A percentile compares a stretch with the other conserved stretches of the same genome.
phyloP scores from a whole-genome alignment of 768 basidiomycete genomes.

The Suillus luteus region DNA sequence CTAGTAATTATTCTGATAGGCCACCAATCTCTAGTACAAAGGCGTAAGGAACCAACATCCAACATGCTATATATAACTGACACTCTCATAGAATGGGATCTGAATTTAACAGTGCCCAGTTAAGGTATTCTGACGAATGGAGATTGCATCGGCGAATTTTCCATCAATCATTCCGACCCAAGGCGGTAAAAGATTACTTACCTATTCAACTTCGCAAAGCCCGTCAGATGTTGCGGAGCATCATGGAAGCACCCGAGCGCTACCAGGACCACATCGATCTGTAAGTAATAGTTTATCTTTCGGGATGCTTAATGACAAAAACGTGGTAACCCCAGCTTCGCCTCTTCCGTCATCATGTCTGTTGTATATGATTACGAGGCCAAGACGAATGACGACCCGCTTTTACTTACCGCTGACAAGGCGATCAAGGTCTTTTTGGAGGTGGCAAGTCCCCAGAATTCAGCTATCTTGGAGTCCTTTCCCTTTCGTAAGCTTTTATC shows the following conservation, averaged over 20 bases:
- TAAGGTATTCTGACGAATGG: slow-evolving; percentile 34
- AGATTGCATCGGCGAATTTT: slow-evolving; percentile 35
- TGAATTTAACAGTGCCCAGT: slow-evolving; percentile 34
- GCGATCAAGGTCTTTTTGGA: slow-evolving; percentile 30
- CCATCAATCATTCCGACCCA: slow-evolving; percentile 34
- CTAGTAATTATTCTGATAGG: slow-evolving; percentile 40
- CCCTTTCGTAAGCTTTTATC: slow-evolving; percentile 31
- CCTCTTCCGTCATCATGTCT: slow-evolving; percentile 36
- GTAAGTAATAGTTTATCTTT: slow-evolving; percentile 19
- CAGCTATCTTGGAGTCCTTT: slow-evolving; percentile 33
- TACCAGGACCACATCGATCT: slow-evolving; percentile 34
- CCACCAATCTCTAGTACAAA: slow-evolving; percentile 32
- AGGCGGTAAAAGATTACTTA: slow-evolving; percentile 26
- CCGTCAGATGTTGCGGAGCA: slow-evolving; percentile 25
- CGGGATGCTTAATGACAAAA: background rate
- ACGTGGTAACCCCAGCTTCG: slow-evolving; percentile 24
- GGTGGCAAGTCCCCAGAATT: slow-evolving; percentile 27
- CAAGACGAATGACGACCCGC: slow-evolving; percentile 27
- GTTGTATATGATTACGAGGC: slow-evolving; percentile 37
- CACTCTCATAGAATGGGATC: slow-evolving; percentile 26
- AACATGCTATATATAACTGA: slow-evolving; percentile 10
- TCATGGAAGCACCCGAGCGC: slow-evolving; percentile 27
- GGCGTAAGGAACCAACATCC: slow-evolving; percentile 22
- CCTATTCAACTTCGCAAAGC: slow-evolving; percentile 32
- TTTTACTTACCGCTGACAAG: slow-evolving; percentile 32